Evolutionary conservation across 768 basidiomycete species (phyloP), one percentile per base, ranked within the genome.

Genomic region (Hortiboletus campestris): DNA sequence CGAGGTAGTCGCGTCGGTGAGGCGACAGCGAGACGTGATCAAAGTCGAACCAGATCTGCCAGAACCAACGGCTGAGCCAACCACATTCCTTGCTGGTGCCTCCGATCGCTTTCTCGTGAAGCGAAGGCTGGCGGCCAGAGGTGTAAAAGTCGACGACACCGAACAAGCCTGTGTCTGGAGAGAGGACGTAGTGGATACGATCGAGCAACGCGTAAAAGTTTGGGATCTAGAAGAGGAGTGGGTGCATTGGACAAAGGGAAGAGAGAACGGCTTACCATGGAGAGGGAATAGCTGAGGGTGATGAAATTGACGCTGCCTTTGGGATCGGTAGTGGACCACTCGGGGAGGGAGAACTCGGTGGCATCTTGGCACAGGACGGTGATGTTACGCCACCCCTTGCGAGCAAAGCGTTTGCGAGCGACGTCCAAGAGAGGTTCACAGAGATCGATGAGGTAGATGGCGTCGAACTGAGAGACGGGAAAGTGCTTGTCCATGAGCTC

Each of bases 131-230:
- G 31, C 79, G 80, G 14, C 77, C 78, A 3, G 82, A 78, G 1
- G 84, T 84, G 61, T 86, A 91, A 66, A 91, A 91, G 73, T 90
- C 88, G 36, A 78, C 84, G n/a, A 89, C 86, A 29, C 80, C 78
- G 13, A 89, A 67, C 1, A 90, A 60, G 22, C 88, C 87, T 5
- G 74, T 68, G 29, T 82, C 74, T 8, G 84, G 82, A 36, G 80
- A 80, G 16, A 90, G 75, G 20, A 88, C 77, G 53, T 84, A 77
- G 36, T 86, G 84, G 56, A 89, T 78, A 25, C 86, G 77, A 66
- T 90, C 89, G 41, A 90, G 71, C 3, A 89, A 76, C 0, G 82
- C 74, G 66, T 86, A 84, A 67, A 83, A 87, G 50, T 78, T 81
- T 6, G 84, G 82, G 20, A 85, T 85, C 79, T 84, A 61, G 40